Base-by-base conservation (phyloP, 2,329 filamentous ascomycete species). In the Phaeosphaeriaceae sp. region DNA sequence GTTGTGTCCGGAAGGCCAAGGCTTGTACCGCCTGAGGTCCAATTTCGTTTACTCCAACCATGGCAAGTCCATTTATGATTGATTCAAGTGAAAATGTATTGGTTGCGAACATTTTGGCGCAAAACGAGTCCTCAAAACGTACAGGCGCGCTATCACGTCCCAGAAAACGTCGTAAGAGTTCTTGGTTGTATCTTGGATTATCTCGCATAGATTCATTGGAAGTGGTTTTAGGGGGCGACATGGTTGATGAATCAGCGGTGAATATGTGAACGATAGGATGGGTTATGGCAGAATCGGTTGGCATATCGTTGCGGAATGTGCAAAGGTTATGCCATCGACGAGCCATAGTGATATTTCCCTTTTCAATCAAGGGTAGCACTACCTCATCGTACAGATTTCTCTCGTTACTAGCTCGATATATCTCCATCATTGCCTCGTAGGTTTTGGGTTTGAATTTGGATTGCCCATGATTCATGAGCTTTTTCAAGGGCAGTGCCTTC, bases 41-140 rank as follows among this genome's bases (percentile, higher is more conserved):
- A 54, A 96, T 87, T 29, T 79, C 77, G 39, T 84, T 79, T 4
- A 95, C 77, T 2, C 89, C 89, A 42, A 96, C 82, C 61, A 88
- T 84, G 47, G 82, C 79, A 15, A 94, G 76, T 6, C 89, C 81
- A 28, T 83, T 83, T 46, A 95, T 84, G 20, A 90, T 84, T 57
- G 87, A 83, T 47, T 92, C 85, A 8, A 92, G 77, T 1, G 87
- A 83, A 17, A 94, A 81, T 70, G 89, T 88, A 48, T 80, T 87
- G 1, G 86, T 88, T 8, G 92, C 92, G 68, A 96, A 92, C 76
- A 91, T 85, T 55, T 87, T 83, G n/a, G 92, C 88, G 15, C 89
- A 87, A 23, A 95, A 81, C 0, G 78, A 74, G 68, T 94, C 90
- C 63, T 74, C 70, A 38, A 80, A 70, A 32, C 74, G 68, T 30